Evolutionary conservation across 768 basidiomycete species (phyloP).

Genomic region (Pulveroboletus sp.): DNA sequence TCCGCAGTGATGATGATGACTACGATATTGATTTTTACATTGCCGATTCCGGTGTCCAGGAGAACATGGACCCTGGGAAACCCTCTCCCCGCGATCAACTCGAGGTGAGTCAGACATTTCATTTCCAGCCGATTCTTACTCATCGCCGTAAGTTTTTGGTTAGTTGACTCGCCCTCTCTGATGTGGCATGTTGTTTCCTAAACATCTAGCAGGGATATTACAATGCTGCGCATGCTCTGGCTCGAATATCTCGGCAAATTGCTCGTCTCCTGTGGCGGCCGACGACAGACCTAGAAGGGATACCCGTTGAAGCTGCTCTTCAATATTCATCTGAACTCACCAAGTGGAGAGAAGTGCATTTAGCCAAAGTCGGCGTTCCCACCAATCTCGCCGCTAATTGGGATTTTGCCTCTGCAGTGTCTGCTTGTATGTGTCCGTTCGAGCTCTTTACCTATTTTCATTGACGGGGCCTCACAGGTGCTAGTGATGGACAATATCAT

Average conservation of each 20-base stretch:
- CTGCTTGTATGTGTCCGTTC: conserved; percentile 45
- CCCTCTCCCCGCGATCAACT: conserved; percentile 76
- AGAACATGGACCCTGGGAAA: conserved; percentile 45
- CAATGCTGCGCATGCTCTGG: conserved; percentile 78
- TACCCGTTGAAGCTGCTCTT: conserved; percentile 64
- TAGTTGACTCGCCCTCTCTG: conserved; percentile 28
- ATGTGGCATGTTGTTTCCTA: conserved; percentile 6
- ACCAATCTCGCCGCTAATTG: conserved; percentile 80
- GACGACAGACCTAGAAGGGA: conserved; percentile 70
- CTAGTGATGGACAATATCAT: conserved; percentile 88
- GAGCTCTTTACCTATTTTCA: not conserved
- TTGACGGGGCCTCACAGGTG: conserved; percentile 40
- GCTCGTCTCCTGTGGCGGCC: conserved; percentile 81
- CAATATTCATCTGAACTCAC: conserved; percentile 54
- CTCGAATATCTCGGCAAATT: conserved; percentile 78
- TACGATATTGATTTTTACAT: conserved; percentile 90
- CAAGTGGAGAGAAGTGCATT: conserved; percentile 74
- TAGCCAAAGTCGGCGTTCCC: conserved; percentile 82
- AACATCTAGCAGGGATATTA: conserved; percentile 67
- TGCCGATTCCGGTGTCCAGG: conserved; percentile 56
- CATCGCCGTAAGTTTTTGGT: conserved; percentile 58
- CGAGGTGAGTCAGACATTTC: conserved; percentile 49
- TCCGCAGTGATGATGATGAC: conserved; percentile 71
- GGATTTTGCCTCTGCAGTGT: conserved; percentile 84
- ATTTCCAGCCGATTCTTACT: conserved; percentile 3